Conservation (phyloP, 257 asterid genomes). For the Ehretia macrophylla region DNA sequence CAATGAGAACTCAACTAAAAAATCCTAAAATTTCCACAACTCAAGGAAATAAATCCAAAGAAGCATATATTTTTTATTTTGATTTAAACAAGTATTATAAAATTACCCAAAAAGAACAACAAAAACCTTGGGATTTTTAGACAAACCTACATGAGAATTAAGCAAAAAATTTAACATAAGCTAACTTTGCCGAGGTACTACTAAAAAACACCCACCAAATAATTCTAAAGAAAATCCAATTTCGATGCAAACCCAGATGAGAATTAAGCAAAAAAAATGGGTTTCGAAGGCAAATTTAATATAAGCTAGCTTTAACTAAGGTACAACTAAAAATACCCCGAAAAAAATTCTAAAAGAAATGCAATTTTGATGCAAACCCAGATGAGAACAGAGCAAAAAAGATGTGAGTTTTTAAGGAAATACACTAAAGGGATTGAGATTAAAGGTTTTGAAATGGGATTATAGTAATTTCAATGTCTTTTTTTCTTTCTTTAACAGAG, state of each 20-base stretch:
- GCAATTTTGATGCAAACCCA: slow-evolving; percentile 15
- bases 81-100: too few relatives aligned
- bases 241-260: slow-evolving; percentile 16
- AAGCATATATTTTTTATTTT: not conserved
- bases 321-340: not conserved
- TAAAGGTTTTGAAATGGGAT: not conserved
- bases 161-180: too few relatives aligned
- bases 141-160: not conserved
- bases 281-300: slow-evolving; percentile 2
- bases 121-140: not conserved
- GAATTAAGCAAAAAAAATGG: slow-evolving; percentile 7
- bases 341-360: slow-evolving; percentile 11
- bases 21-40: slow-evolving; percentile 3
- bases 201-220: not conserved
- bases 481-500: not conserved
- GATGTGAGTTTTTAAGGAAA: slow-evolving; percentile 9
- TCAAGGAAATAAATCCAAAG: not conserved
- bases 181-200: too few relatives aligned
- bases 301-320: not conserved
- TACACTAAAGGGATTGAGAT: not conserved
- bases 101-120: too few relatives aligned
- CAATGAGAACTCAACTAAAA: not conserved
- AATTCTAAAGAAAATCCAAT: slow-evolving; percentile 4
- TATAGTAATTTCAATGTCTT: not conserved
- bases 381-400: slow-evolving; percentile 16